These are phyloP conservation scores for Candida schatavii DNA, from an alignment of 805 yeast species.

Conservation along the genomic window DNA sequence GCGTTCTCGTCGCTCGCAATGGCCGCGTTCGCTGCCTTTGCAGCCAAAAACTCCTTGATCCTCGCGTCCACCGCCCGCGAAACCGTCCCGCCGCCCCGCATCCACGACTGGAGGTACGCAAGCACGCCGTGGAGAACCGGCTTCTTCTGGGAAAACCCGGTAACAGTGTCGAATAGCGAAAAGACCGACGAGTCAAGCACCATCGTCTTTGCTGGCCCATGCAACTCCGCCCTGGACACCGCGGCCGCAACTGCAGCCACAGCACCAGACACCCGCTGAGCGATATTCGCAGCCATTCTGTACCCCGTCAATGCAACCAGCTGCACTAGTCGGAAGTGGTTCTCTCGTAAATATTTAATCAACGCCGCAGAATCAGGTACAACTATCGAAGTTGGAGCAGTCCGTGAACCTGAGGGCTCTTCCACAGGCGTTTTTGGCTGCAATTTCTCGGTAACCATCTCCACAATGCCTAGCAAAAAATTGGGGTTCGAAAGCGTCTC, in stretches of 20 bases:
- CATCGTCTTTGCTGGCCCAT: neutral
- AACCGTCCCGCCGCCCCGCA: neutral
- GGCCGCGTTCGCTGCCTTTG: neutral
- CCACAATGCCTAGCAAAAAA: constrained; percentile 20
- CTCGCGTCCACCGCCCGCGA: neutral
- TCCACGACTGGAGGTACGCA: neutral
- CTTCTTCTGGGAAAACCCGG: constrained; percentile 15
- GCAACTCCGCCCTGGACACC: neutral
- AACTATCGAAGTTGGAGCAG: neutral
- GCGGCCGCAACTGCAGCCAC: neutral
- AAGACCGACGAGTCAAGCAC: constrained; percentile 16
- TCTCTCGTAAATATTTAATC: neutral
- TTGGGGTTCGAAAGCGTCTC: constrained; percentile 23
- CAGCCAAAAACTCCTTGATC: neutral
- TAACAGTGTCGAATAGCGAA: constrained; percentile 16
- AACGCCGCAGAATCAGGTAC: neutral
- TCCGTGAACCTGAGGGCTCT: neutral
- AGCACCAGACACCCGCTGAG: neutral
- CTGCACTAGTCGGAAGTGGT: neutral
- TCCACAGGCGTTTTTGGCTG: constrained; percentile 5
- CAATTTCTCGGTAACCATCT: constrained; percentile 6
- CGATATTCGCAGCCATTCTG: neutral
- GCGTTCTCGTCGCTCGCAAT: neutral
- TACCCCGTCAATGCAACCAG: neutral
- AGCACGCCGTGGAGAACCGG: constrained; percentile 15